Percentiles rank a stretch among this genome's conserved stretches.
Conservation (phyloP, 345 rosid species). For the Citrus cavaleriei region DNA sequence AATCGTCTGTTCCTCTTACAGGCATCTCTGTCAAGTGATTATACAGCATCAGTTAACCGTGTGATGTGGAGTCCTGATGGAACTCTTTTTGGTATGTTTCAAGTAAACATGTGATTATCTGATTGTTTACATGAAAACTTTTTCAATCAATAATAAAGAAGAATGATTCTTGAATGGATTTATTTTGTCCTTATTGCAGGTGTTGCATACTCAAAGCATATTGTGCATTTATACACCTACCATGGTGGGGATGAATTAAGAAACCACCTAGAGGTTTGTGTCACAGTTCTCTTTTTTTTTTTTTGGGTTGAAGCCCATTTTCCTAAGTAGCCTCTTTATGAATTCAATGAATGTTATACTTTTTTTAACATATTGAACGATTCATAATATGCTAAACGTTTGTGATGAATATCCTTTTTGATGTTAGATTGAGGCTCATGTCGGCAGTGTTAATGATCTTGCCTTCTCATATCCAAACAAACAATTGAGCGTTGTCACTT, state of each 20-base stretch:
- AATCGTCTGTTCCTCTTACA: slow-evolving; percentile 19
- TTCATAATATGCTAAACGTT: not conserved
- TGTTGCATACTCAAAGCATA: slow-evolving; percentile 83
- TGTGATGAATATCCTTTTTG: not conserved
- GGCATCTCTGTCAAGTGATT: slow-evolving; percentile 59
- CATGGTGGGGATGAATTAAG: slow-evolving; percentile 61
- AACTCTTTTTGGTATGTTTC: slow-evolving; percentile 58
- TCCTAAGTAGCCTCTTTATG: not conserved
- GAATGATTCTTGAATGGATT: not conserved
- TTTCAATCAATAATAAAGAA: not conserved
- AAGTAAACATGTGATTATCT: slow-evolving; percentile 2
- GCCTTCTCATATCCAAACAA: slow-evolving; percentile 78
- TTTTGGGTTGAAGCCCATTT: not conserved
- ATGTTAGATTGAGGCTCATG: slow-evolving; percentile 83
- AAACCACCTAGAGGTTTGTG: slow-evolving; percentile 70
- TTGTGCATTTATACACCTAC: slow-evolving; percentile 72
- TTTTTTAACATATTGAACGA: not conserved
- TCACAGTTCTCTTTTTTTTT: not conserved
- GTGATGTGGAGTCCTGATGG: slow-evolving; percentile 94
- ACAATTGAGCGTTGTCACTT: slow-evolving; percentile 61
- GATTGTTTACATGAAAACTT: not conserved
- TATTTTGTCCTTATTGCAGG: slow-evolving; percentile 40
- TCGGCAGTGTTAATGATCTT: slow-evolving; percentile 80
- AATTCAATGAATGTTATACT: not conserved
- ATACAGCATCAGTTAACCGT: slow-evolving; percentile 63